phyloP scores from a whole-genome alignment of 306 rosid species.

The Malus sieversii region DNA sequence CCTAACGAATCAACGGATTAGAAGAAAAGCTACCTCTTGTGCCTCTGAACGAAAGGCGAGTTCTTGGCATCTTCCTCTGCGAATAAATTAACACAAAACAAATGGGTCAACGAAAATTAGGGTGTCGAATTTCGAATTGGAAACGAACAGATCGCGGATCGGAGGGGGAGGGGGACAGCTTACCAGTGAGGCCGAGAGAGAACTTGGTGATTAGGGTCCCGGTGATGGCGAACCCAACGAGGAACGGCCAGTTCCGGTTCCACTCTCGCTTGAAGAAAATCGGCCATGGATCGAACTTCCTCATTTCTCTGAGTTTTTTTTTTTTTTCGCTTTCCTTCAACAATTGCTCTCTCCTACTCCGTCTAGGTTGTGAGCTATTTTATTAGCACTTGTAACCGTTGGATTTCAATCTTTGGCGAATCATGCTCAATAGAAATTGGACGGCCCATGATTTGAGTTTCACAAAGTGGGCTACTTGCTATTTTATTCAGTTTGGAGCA shows the following conservation, averaged over 20 bases:
- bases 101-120: constrained; percentile 8
- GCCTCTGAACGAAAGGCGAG: constrained; percentile 62
- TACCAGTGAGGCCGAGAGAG: constrained; percentile 65
- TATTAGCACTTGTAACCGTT: background rate
- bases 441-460: background rate
- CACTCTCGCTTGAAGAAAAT: constrained; percentile 86
- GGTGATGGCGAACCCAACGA: constrained; percentile 75
- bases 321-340: background rate
- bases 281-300: constrained; percentile 86
- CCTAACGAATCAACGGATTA: background rate
- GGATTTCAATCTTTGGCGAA: background rate
- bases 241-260: constrained; percentile 82
- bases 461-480: background rate
- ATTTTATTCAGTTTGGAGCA: background rate
- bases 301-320: constrained; percentile 17
- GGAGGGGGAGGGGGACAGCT: background rate
- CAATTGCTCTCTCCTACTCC: background rate
- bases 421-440: background rate
- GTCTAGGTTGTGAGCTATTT: background rate
- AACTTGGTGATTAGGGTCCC: constrained; percentile 64
- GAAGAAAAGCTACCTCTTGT: constrained; percentile 41
- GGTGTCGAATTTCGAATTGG: background rate
- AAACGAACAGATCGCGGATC: background rate
- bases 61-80: constrained; percentile 86
- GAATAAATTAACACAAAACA: background rate